phyloP scores from a whole-genome alignment of 106 monocot genomes.

The Allium cepa region DNA sequence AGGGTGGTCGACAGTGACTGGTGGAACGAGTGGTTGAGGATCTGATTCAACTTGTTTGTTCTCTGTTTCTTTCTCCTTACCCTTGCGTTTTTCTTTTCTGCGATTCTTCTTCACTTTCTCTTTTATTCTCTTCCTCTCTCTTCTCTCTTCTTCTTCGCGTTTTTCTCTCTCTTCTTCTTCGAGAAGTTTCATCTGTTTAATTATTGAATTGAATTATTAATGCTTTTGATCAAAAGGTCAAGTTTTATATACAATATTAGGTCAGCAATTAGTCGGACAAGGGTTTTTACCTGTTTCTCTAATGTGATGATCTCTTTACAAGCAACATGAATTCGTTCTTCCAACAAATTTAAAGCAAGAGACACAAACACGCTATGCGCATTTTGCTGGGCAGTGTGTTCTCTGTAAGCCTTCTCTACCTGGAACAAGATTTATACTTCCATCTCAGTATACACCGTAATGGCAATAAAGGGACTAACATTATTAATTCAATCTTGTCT shows the following conservation, averaged over 20 bases:
- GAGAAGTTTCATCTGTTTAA: constrained; percentile 73
- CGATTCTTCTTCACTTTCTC: constrained; percentile 85
- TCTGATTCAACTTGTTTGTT: constrained; percentile 32
- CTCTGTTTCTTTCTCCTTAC: constrained; percentile 64
- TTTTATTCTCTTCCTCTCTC: constrained; percentile 75
- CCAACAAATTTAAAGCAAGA: constrained; percentile 77
- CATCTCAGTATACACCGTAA: not conserved
- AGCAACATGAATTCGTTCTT: constrained; percentile 87
- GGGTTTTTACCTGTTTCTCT: constrained; percentile 74
- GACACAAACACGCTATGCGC: constrained; percentile 84
- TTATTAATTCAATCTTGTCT: too few relatives aligned
- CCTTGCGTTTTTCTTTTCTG: constrained; percentile 84
- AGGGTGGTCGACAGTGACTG: constrained; percentile 23
- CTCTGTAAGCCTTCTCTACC: constrained; percentile 99
- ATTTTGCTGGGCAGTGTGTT: constrained; percentile 95
- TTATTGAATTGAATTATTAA: not conserved
- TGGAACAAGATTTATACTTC: constrained; percentile 11
- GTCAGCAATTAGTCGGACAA: not conserved
- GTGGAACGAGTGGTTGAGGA: constrained; percentile 2
- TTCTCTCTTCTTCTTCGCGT: constrained; percentile 89
- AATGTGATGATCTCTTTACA: constrained; percentile 94
- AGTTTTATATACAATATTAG: too few relatives aligned
- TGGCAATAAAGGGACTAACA: too few relatives aligned
- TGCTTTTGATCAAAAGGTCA: too few relatives aligned
- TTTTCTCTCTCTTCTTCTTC: constrained; percentile 99